A percentile compares a stretch with the other conserved stretches of the same genome.
phyloP scores from a whole-genome alignment of 164 flowering plant genomes.

The Nymphaea colorata region DNA sequence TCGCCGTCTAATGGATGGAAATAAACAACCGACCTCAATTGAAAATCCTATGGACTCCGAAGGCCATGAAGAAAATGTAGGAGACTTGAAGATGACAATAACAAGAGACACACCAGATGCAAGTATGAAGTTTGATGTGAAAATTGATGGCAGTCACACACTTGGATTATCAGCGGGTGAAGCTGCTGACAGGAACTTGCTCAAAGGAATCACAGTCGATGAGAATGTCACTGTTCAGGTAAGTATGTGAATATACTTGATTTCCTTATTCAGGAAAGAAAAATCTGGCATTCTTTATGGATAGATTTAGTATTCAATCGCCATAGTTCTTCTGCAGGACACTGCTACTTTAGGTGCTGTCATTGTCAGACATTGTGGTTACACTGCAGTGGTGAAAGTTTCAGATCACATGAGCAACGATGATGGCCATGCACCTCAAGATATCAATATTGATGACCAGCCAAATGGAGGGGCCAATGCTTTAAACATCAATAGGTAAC shows the following conservation, averaged over 20 bases:
- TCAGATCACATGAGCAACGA: conserved; percentile 35
- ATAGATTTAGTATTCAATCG: background rate
- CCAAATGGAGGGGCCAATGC: conserved; percentile 89
- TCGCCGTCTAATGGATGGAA: conserved; percentile 30
- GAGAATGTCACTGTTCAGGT: conserved; percentile 82
- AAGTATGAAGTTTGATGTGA: conserved; percentile 24
- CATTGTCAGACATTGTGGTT: conserved; percentile 57
- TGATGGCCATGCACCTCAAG: conserved; percentile 18
- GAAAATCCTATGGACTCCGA: conserved; percentile 17
- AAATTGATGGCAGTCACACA: conserved; percentile 15
- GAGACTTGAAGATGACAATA: conserved; percentile 56
- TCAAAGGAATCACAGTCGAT: conserved; percentile 89
- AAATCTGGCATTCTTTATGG: background rate
- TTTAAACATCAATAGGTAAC: conserved; percentile 67
- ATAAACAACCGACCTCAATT: conserved; percentile 5
- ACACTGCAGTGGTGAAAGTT: conserved; percentile 58
- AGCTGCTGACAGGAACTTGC: conserved; percentile 40
- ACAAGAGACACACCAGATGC: conserved; percentile 35
- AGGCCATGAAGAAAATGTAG: conserved; percentile 43
- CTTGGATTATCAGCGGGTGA: conserved; percentile 27
- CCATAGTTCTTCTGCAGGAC: conserved; percentile 44
- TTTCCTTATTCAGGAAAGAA: background rate
- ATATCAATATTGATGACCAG: conserved; percentile 63
- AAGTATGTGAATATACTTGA: conserved; percentile 15
- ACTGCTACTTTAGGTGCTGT: conserved; percentile 55